These are phyloP conservation scores for Rhododendron henanense DNA, from an alignment of 148 eudicot species.

Conservation along the genomic window DNA sequence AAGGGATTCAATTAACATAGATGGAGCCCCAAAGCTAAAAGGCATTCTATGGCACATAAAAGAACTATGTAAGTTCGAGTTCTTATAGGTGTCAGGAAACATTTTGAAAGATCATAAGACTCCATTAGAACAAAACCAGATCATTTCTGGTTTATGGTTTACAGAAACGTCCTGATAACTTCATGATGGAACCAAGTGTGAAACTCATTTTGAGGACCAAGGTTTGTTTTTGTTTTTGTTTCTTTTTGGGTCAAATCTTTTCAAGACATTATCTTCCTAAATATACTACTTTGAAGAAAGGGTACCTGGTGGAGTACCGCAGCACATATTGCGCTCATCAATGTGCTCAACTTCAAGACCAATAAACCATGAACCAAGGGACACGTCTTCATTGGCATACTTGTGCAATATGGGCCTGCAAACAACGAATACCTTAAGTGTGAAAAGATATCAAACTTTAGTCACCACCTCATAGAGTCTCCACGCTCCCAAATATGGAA, in stretches of 20 bases:
- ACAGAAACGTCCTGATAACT: background rate
- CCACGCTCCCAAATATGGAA: background rate
- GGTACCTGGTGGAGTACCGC: slow-evolving; percentile 95
- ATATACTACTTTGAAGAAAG: background rate
- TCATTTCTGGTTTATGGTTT: background rate
- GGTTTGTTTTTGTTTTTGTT: too few relatives aligned
- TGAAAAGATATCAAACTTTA: background rate
- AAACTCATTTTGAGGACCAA: background rate
- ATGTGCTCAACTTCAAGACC: slow-evolving; percentile 92
- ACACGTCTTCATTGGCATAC: slow-evolving; percentile 89
- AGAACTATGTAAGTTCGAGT: background rate
- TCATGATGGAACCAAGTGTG: background rate
- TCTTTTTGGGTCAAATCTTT: background rate
- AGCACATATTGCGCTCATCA: slow-evolving; percentile 91
- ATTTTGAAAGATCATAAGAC: too few relatives aligned
- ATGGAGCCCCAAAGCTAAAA: background rate
- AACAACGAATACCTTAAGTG: background rate
- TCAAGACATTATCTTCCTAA: background rate
- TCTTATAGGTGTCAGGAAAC: background rate
- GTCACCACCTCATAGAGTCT: background rate
- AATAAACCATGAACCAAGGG: slow-evolving; percentile 91
- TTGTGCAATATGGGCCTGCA: slow-evolving; percentile 82
- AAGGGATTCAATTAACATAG: too few relatives aligned
- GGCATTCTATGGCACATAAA: background rate
- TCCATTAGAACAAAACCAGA: background rate